Conservation (phyloP, 2,329 filamentous ascomycete genomes). For the Paracamarosporium sp. region DNA sequence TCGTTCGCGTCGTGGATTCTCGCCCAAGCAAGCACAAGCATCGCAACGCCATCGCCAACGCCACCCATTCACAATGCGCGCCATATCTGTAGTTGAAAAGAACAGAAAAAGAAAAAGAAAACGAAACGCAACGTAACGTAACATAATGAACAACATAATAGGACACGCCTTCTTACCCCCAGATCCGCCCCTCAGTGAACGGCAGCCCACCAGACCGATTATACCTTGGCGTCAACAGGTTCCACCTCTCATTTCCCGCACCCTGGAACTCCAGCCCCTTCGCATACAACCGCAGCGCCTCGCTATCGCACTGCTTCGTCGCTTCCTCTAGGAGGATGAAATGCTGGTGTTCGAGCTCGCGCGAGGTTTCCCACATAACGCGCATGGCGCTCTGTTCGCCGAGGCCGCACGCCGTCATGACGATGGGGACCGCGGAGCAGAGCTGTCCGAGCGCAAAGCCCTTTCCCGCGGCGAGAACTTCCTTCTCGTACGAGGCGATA, state of each 20-base stretch:
- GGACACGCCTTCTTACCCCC: no score
- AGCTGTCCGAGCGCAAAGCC: not conserved
- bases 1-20: no score
- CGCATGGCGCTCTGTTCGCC: not conserved
- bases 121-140: no score
- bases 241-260: constrained; percentile 3
- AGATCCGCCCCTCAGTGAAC: not conserved
- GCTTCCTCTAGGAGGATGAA: not conserved
- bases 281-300: not conserved
- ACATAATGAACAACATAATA: no score
- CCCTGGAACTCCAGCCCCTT: constrained; percentile 3
- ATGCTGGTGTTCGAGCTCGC: not conserved
- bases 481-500: constrained; percentile 1
- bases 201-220: not conserved
- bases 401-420: not conserved
- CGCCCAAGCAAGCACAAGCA: no score
- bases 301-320: not conserved
- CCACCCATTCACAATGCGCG: no score
- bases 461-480: constrained; percentile 1
- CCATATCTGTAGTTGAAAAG: no score
- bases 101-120: no score
- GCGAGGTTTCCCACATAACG: not conserved
- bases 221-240: constrained; percentile 4
- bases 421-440: not conserved
- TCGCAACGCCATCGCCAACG: no score